Conservation (phyloP, 441 rosid genomes). For the Euphorbia schlechtendalii region DNA sequence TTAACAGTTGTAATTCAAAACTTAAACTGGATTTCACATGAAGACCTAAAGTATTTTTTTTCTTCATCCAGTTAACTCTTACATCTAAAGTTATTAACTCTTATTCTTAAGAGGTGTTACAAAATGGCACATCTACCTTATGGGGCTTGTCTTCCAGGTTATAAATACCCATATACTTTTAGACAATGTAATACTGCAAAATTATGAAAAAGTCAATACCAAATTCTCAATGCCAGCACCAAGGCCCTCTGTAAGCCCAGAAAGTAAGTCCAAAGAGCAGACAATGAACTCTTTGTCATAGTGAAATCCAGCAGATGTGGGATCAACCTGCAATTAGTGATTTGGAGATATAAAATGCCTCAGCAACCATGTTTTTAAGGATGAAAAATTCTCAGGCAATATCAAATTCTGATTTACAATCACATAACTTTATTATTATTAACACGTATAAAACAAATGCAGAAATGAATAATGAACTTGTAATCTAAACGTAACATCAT, state of each 20-base stretch:
- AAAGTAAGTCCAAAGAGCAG: slow-evolving; percentile 90
- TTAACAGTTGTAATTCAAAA: background rate
- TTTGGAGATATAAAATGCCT: background rate
- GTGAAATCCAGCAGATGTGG: slow-evolving; percentile 63
- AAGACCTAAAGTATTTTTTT: background rate
- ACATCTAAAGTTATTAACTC: no score
- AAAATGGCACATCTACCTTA: background rate
- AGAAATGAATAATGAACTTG: background rate
- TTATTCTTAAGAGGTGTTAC: no score
- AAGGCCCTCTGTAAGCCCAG: slow-evolving; percentile 96
- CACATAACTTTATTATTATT: background rate
- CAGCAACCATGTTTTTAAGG: background rate
- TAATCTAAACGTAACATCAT: background rate
- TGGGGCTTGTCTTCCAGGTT: background rate
- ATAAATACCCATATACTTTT: slow-evolving; percentile 7
- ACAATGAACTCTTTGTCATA: slow-evolving; percentile 90
- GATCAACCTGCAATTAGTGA: slow-evolving; percentile 53
- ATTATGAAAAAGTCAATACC: slow-evolving; percentile 37
- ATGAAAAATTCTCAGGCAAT: background rate
- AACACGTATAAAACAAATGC: background rate
- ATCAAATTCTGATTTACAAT: background rate
- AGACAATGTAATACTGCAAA: background rate
- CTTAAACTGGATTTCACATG: background rate
- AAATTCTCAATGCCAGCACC: slow-evolving; percentile 84
- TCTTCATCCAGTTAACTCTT: no score